phyloP scores from a whole-genome alignment of 306 rosid genomes.

The Cicer pinnatifidum region DNA sequence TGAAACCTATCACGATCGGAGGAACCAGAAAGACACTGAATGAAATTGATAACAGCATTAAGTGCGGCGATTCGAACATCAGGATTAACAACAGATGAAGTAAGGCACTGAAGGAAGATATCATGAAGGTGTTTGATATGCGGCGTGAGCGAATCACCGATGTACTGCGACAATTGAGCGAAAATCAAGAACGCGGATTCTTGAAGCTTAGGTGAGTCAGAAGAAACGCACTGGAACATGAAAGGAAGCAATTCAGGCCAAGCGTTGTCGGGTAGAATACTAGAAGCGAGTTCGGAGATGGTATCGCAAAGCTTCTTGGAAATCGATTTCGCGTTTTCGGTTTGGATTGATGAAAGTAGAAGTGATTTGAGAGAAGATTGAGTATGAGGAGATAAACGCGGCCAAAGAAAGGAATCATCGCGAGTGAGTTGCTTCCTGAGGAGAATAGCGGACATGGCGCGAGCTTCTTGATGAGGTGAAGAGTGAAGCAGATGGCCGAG shows the following conservation, averaged over 20 bases:
- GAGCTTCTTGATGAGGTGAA: slow-evolving; percentile 72
- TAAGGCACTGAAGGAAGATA: slow-evolving; percentile 76
- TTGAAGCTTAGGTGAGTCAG: slow-evolving; percentile 79
- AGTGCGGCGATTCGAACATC: slow-evolving; percentile 88
- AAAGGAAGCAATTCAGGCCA: slow-evolving; percentile 94
- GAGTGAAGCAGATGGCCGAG: slow-evolving; percentile 87
- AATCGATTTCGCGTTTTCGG: slow-evolving; percentile 71
- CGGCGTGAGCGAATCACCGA: slow-evolving; percentile 79
- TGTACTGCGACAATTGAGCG: slow-evolving; percentile 90
- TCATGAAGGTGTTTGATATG: slow-evolving; percentile 80
- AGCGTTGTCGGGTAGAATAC: slow-evolving; percentile 77
- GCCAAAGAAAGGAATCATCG: slow-evolving; percentile 91
- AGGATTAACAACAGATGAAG: slow-evolving; percentile 50
- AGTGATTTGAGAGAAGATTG: slow-evolving; percentile 82
- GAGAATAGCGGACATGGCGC: slow-evolving; percentile 96
- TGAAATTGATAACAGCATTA: slow-evolving; percentile 90
- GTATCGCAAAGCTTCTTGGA: slow-evolving; percentile 89
- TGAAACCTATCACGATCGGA: slow-evolving; percentile 85
- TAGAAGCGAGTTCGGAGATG: slow-evolving; percentile 91
- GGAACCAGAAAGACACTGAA: slow-evolving; percentile 82
- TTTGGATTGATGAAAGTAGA: slow-evolving; percentile 71
- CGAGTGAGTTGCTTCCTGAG: slow-evolving; percentile 95
- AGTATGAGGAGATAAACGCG: slow-evolving; percentile 62
- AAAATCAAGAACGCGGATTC: slow-evolving; percentile 86
- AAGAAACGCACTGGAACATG: slow-evolving; percentile 89